Evolutionary conservation across 768 basidiomycete genomes (phyloP).

Genomic region (Termitomyces sp.): DNA sequence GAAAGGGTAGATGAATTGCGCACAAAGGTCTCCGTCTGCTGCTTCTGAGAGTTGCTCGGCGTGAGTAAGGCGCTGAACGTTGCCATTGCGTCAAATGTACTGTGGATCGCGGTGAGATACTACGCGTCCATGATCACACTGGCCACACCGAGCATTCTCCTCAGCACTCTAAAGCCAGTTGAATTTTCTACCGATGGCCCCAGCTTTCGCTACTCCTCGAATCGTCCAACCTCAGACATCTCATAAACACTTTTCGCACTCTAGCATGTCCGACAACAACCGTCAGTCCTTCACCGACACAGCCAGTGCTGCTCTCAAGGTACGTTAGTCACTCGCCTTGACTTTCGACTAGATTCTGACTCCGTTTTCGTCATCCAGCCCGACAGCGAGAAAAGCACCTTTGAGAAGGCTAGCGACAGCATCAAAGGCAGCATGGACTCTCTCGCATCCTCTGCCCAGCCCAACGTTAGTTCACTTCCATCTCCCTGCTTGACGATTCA

Average conservation of each 20-base stretch:
- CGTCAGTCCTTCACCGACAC: constrained; percentile 63
- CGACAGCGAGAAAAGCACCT: constrained; percentile 54
- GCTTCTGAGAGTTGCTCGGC: not conserved
- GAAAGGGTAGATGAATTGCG: not conserved
- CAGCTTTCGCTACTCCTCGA: not conserved
- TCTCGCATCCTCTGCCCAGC: constrained; percentile 43
- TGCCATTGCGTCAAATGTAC: not conserved
- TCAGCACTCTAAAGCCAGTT: not conserved
- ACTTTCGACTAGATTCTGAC: not conserved
- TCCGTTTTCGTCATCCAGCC: constrained; percentile 31
- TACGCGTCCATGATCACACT: not conserved
- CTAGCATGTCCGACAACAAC: constrained; percentile 50
- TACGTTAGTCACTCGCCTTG: constrained; percentile 11
- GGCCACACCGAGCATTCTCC: not conserved
- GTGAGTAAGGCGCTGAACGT: not conserved
- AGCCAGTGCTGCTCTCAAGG: constrained; percentile 47
- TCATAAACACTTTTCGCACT: not conserved
- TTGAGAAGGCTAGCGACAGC: constrained; percentile 48
- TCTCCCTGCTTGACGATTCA: not conserved
- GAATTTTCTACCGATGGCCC: no score
- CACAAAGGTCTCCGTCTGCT: not conserved
- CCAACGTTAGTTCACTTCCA: constrained; percentile 32
- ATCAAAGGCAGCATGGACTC: constrained; percentile 47
- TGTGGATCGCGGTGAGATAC: not conserved
- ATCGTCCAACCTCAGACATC: not conserved